phyloP scores from a whole-genome alignment of 2,329 filamentous ascomycete genomes.

The Cordyceps fumosorosea region DNA sequence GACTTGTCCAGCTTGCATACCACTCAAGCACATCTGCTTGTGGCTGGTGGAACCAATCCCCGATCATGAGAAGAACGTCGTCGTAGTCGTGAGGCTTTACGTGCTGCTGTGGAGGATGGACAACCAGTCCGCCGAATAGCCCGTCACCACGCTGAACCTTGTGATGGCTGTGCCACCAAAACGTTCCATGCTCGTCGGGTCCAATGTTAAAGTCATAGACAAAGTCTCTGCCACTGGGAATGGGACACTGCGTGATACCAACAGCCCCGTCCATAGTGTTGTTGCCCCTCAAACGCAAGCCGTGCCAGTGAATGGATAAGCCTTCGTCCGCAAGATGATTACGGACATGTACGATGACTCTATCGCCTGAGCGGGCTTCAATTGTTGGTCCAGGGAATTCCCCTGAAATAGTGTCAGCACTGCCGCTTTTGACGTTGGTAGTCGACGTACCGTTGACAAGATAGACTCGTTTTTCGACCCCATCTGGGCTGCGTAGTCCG shows the following conservation, averaged over 20 bases:
- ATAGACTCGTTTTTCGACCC: conserved; percentile 13
- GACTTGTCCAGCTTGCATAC: conserved; percentile 24
- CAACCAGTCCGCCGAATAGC: conserved; percentile 50
- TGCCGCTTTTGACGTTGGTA: neutral
- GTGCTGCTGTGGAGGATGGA: conserved; percentile 41
- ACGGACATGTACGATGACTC: conserved; percentile 52
- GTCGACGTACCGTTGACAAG: conserved; percentile 13
- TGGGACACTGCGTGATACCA: conserved; percentile 35
- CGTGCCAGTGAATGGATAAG: conserved; percentile 45
- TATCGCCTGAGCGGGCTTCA: conserved; percentile 45
- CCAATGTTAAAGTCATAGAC: conserved; percentile 45
- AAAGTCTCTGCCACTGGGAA: conserved; percentile 28
- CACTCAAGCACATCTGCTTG: conserved; percentile 27
- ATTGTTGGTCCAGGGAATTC: conserved; percentile 38
- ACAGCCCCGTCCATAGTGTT: conserved; percentile 42
- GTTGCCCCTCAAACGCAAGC: conserved; percentile 36
- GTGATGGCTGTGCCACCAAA: conserved; percentile 57
- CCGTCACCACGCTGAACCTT: conserved; percentile 44
- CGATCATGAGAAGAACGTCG: conserved; percentile 45
- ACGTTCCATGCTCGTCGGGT: conserved; percentile 46
- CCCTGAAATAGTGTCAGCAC: neutral
- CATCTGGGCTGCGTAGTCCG: conserved; percentile 9
- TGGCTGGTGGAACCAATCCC: conserved; percentile 32
- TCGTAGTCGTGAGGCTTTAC: conserved; percentile 26
- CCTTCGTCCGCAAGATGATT: conserved; percentile 51